Conservation (phyloP, 148 eudicot species). For the Agrostemma githago region DNA sequence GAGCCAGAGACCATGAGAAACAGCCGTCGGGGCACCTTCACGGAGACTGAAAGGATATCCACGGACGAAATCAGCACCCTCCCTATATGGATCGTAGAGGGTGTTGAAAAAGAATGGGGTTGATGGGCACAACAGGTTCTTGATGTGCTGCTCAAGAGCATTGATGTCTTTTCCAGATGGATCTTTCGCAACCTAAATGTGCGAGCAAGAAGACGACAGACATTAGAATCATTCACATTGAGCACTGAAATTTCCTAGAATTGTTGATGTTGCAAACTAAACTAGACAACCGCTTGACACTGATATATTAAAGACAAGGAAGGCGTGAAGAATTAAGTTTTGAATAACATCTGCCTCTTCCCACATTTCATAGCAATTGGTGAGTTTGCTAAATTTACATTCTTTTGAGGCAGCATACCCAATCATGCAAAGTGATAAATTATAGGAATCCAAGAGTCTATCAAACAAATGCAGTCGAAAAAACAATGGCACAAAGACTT, state of each 20-base stretch:
- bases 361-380: background rate
- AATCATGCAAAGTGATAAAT: background rate
- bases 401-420: background rate
- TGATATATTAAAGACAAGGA: background rate
- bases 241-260: background rate
- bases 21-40: constrained; percentile 78
- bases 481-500: background rate
- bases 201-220: constrained; percentile 2
- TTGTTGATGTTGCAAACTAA: background rate
- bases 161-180: constrained; percentile 72
- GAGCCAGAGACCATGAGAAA: constrained; percentile 83
- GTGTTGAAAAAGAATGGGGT: constrained; percentile 85
- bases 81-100: constrained; percentile 70
- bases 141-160: constrained; percentile 76
- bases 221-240: background rate
- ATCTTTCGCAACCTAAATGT: constrained; percentile 66
- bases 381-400: background rate
- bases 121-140: constrained; percentile 64
- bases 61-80: constrained; percentile 79
- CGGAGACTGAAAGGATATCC: constrained; percentile 88
- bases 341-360: background rate
- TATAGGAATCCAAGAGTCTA: background rate
- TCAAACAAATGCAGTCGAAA: background rate
- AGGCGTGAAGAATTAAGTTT: background rate
- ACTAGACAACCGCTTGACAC: background rate